These are phyloP conservation scores for Pseudogymnoascus sp. DNA, from an alignment of 2,329 filamentous ascomycete species.

Conservation along the genomic window DNA sequence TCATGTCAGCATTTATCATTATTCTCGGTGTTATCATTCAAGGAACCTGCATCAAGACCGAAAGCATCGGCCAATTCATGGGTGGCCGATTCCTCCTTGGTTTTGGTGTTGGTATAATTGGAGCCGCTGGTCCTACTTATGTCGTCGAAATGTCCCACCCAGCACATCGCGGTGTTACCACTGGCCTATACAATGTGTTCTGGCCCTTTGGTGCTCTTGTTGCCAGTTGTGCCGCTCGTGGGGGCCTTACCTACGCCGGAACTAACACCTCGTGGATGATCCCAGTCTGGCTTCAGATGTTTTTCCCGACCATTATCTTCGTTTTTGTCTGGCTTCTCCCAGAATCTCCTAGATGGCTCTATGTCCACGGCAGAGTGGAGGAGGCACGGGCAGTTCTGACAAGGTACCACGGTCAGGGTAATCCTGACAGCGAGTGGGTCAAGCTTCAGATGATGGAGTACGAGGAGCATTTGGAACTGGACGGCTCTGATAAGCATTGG, in stretches of 20 bases:
- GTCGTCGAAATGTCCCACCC: conserved; percentile 57
- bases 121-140: conserved; percentile 53
- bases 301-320: conserved; percentile 41
- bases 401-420: conserved; percentile 50
- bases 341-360: conserved; percentile 57
- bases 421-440: conserved; percentile 44
- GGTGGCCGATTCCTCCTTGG: conserved; percentile 46
- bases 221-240: conserved; percentile 44
- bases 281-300: conserved; percentile 43
- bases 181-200: conserved; percentile 44
- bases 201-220: conserved; percentile 32
- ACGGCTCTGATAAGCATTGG: conserved; percentile 11
- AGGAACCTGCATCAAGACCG: conserved; percentile 32
- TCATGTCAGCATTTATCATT: conserved; percentile 45
- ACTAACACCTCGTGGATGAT: conserved; percentile 41
- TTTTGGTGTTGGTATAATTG: conserved; percentile 51
- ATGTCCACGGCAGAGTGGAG: conserved; percentile 47
- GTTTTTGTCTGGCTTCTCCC: conserved; percentile 48
- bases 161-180: conserved; percentile 51
- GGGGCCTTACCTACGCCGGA: conserved; percentile 35
- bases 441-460: conserved; percentile 43
- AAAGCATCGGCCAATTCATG: conserved; percentile 45
- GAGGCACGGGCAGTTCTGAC: conserved; percentile 47
- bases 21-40: conserved; percentile 43
- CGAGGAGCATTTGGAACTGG: conserved; percentile 36